Evolutionary conservation across 257 asterid species (phyloP), one percentile per base, ranked within the genome.

Genomic region (Solanum rostratum): DNA sequence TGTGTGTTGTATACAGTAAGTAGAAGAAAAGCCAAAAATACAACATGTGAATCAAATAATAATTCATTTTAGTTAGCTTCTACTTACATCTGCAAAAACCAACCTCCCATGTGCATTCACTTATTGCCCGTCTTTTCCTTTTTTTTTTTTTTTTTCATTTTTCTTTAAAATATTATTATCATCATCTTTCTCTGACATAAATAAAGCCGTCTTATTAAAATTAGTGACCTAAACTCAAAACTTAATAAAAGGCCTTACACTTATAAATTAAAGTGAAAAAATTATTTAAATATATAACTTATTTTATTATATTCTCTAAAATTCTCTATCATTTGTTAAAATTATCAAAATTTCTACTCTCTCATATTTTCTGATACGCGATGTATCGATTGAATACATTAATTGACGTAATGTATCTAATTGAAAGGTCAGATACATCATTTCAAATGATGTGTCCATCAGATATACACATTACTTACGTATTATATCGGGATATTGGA

Each of bases 41-140:
- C 57, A 65, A 88, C 90, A 85, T 87, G 90, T 85, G 89, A 84
- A 86, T 39, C 79, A 71, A 83, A 88, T 81, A 83, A 85, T 84
- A 4, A 62, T 54, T 80, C 63, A 13, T 55, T 37, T 13, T 54
- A 9, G 84, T 27, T 84, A 6, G 70, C 83, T 81, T 22, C 69
- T 84, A 55, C 16, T 37, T 30, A 66, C 85, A 80, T 84, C 86
- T 83, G 86, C 52, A 87, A 55, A 59, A 84, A 7, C 2, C 83
- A 73, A 70, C 85, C 85, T 43, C 39, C 79, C 88, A 85, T 85
- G 88, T 85, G 88, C 83, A 63, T 81, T 81, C 85, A 81, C 78
- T 81, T 85, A 85, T 85, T 85, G 79, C 88, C 83, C 20, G 20
- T 37, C 20, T 20, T 79, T 85, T 80, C 14, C 50, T 18, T 19